A percentile compares a stretch with the other conserved stretches of the same genome.
Conservation (phyloP, 139 green algal species). For the Auxenochlorella pyrenoidosa region DNA sequence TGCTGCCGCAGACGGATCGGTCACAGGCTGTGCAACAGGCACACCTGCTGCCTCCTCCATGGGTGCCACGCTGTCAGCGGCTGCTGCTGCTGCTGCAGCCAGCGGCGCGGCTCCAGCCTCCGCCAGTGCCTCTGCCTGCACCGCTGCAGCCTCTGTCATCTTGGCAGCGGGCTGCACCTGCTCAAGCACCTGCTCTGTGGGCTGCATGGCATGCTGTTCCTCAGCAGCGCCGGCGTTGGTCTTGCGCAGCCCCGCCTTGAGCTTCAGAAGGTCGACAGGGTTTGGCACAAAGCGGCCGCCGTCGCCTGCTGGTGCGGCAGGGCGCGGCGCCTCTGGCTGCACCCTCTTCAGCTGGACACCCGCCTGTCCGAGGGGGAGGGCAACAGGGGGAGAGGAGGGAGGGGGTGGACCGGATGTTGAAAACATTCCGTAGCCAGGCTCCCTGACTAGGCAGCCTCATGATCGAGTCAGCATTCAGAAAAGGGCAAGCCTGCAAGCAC, state of each 20-base stretch:
- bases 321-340: not conserved
- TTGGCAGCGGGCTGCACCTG: not conserved
- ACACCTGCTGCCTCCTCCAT: not conserved
- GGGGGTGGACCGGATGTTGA: not conserved
- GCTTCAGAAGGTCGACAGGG: constrained; percentile 40
- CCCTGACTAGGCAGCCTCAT: too few relatives aligned
- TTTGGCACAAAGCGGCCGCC: constrained; percentile 34
- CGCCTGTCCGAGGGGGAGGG: too few relatives aligned
- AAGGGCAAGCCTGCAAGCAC: too few relatives aligned
- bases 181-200: not conserved
- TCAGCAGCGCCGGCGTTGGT: not conserved
- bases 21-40: not conserved
- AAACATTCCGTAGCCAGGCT: too few relatives aligned
- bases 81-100: not conserved
- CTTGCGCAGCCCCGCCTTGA: constrained; percentile 35
- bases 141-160: not conserved
- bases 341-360: constrained; percentile 38
- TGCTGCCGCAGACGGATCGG: not conserved
- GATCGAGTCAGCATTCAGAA: too few relatives aligned
- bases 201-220: not conserved
- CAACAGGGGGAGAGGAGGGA: not conserved
- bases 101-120: not conserved
- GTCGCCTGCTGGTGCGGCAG: not conserved
- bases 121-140: not conserved
- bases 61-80: not conserved